Evolutionary conservation across 192 early-diverging fungal genomes (phyloP).

Genomic region (Coemansia sp.): DNA sequence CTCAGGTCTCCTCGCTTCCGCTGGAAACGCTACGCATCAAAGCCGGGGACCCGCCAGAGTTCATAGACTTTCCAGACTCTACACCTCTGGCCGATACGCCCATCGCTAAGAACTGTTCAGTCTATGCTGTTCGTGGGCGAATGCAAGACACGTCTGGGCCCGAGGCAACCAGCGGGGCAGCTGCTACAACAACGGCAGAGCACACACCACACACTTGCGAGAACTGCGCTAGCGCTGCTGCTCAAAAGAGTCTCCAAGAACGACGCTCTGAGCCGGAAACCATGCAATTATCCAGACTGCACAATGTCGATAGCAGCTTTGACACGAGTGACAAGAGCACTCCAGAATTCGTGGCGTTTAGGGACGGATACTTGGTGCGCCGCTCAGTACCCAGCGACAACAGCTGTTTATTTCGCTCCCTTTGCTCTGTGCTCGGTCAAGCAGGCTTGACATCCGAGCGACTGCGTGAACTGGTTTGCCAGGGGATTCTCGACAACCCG

Average conservation of each 20-base stretch:
- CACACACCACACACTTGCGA: neutral
- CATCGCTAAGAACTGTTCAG: neutral
- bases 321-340: neutral
- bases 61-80: slow-evolving; percentile 20
- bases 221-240: neutral
- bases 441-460: slow-evolving; percentile 3
- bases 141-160: neutral
- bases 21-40: slow-evolving; percentile 11
- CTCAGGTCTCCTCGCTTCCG: slow-evolving; percentile 16
- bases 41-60: slow-evolving; percentile 24
- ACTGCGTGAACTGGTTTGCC: slow-evolving; percentile 40
- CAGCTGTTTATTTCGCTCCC: slow-evolving; percentile 61
- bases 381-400: slow-evolving; percentile 55
- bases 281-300: neutral
- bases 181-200: neutral
- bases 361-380: slow-evolving; percentile 28
- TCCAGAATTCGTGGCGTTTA: slow-evolving; percentile 3
- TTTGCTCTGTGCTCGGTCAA: slow-evolving; percentile 32
- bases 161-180: neutral
- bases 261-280: neutral
- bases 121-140: neutral
- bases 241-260: neutral
- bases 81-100: slow-evolving; percentile 18
- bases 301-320: neutral
- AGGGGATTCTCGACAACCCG: slow-evolving; percentile 49